Evolutionary conservation across 2,329 filamentous ascomycete genomes (phyloP), one percentile per base, ranked within the genome.

Genomic region (Trichoderma harzianum): DNA sequence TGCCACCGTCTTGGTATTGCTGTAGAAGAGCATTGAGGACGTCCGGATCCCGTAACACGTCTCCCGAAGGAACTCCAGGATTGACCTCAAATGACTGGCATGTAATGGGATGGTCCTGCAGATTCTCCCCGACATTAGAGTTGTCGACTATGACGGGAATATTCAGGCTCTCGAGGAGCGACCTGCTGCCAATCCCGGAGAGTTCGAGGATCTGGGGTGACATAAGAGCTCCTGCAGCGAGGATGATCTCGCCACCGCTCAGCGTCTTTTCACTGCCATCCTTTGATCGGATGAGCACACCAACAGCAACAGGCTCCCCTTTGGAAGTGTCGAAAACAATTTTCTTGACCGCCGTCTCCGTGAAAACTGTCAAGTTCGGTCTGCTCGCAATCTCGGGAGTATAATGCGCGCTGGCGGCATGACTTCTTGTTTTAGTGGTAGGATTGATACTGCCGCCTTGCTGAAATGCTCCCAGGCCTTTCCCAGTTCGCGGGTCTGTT

Each of bases 111-210:
- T 84, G 83, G 71, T 85, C 83, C 73, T 82, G 80, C 43, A 83
- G 78, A 74, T 84, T 84, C 73, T 81, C 80, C 62, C 83, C 83
- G 10, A 84, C 73, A 7, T 57, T 81, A 7, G 80, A 78, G 32
- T 84, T 76, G 60, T 82, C 77, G 11, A 83, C 73, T n/a, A 82
- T 71, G 7, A 76, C 67, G 3, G 75, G 69, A 47, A 84, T 80
- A 16, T 76, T 76, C 7, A 80, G 78, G 8, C 77, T 74, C 21
- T 75, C 68, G 32, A 83, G 75, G 8, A 83, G 75, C 1, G 72
- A 70, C 1, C 75, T 70, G 14, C 78, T 76, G 2, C 81, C 80
- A 51, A 83, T 77, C 7, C 81, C 81, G 1, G 79, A 80, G 7
- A 80, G 74, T 43, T 80, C 75, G 6, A 83, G 79, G 3, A 82